Base-by-base conservation (phyloP, 257 asterid species). In the Jacaranda copaia region DNA sequence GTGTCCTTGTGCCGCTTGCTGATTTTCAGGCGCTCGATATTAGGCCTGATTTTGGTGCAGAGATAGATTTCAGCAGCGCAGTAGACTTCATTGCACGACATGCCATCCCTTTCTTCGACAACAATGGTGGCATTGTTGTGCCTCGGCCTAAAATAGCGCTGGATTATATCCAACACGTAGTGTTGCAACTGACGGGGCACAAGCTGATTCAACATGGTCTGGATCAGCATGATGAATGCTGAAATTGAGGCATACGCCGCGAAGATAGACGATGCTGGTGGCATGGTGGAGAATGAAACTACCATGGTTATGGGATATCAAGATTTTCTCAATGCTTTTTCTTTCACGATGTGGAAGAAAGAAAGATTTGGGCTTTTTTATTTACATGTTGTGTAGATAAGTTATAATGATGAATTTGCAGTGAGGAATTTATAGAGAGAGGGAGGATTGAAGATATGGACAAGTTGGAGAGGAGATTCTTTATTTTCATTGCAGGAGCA, bases 101-200 rank as follows among this genome's bases (percentile, higher is more conserved):
- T 80, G 20, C 93, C 93, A 68, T 90, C 96, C 19, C 84, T 71
- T 72, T 90, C 93, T 38, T 89, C 96, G 69, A 90, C 84, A 0
- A 88, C 68, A 0, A 90, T 72, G 8, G 87, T 70, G 52, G 90
- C 74, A 0, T 19, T 40, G 38, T 79, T 16, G 2, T 82, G 43
- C 14, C 59, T 43, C 0, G 84, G 75, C 32, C 46, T 32, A 79
- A 85, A 89, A 55, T 80, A 86, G 68, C 40, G 77, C 2, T 76
- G 84, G 48, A 92, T 25, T 42, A 70, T 5, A 12, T 81, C 36
- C 60, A 82, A 6, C 0, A 88, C 42, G 64, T 84, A 84, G 42
- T 74, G 52, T 71, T 85, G 95, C 0, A 84, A 15, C 69, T 85
- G 87, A 8, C 76, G 85, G 16, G 97, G 96, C 32, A 92, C 49